Evolutionary conservation across 768 basidiomycete species (phyloP), one percentile per base, ranked within the genome.

Genomic region (Termitomyces sp.): DNA sequence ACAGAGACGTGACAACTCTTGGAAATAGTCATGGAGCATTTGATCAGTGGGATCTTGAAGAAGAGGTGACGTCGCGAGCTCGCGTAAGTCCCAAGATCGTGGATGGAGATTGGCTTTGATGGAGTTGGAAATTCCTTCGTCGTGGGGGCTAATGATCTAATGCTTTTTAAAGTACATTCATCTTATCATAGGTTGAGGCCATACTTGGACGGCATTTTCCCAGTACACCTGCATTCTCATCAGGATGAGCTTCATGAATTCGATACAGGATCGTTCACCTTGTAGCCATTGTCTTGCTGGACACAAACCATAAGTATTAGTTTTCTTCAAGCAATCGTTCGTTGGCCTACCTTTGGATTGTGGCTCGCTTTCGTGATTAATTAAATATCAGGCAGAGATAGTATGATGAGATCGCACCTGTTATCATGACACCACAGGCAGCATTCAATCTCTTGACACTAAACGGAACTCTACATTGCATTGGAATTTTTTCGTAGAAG

Each of bases 351-450:
- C 82, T 92, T 93, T 0, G 92, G 93, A 67, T 95, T 95, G 65
- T 95, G 93, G 60, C 87, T 90, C 3, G 92, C 91, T 87, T 40
- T 24, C 36, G 46, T 52, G 45, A 53, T 53, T 18, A 45, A 45
- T 52, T 13, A 35, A 42, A 33, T 18, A 18, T 51, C 45, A 51
- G 58, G 47, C 45, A 16, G 6, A 35, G 38, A n/a, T n/a, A 38
- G 32, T 38, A 5, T n/a, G 33, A 64, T 48, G 45, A 53, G 73
- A 43, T 22, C 20, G 6, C 49, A 86, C 89, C 91, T 62, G 93
- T 95, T 51, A 95, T 88, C 93, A 95, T 95, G 3, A 94, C 83
- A 20, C 93, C 93, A 59, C 88, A 87, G 1, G 87, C 86, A 3
- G 92, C 91, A 12, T 74, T 74, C 47, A 91, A 66, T 52, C 70